phyloP scores from a whole-genome alignment of 139 green algal species.

The Coelastrella sp. region DNA sequence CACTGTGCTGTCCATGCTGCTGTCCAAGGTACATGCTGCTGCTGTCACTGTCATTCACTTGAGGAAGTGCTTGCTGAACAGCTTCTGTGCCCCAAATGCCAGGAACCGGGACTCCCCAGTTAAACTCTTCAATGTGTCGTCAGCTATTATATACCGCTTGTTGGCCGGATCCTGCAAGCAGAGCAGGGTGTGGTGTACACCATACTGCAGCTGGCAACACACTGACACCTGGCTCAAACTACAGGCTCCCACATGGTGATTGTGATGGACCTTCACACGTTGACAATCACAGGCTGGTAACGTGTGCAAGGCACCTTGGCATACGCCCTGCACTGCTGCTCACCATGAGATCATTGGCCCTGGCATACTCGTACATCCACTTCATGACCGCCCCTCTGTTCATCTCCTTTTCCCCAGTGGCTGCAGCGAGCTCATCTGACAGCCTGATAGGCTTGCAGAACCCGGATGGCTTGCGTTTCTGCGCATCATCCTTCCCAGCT shows the following conservation, averaged over 20 bases:
- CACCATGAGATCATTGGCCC: slow-evolving; percentile 48
- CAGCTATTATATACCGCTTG: slow-evolving; percentile 66
- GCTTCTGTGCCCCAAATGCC: slow-evolving; percentile 63
- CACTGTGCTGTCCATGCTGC: background rate
- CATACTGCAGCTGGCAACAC: background rate
- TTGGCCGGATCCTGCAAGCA: slow-evolving; percentile 67
- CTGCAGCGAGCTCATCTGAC: slow-evolving; percentile 59
- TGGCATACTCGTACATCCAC: slow-evolving; percentile 70
- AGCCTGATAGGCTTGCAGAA: slow-evolving; percentile 68
- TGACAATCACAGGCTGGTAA: background rate
- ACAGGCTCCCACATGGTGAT: background rate
- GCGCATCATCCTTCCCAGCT: background rate
- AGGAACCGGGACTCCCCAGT: slow-evolving; percentile 67
- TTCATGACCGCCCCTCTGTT: slow-evolving; percentile 63
- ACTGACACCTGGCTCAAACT: background rate
- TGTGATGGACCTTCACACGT: background rate
- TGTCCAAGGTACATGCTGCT: background rate
- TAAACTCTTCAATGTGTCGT: slow-evolving; percentile 71
- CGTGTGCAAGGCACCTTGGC: background rate
- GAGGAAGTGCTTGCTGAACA: slow-evolving; percentile 60
- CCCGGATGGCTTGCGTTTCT: slow-evolving; percentile 36
- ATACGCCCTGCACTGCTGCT: background rate
- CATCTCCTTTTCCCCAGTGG: slow-evolving; percentile 54
- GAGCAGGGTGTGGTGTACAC: background rate
- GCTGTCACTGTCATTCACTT: slow-evolving; percentile 18